Evolutionary conservation across 768 basidiomycete genomes (phyloP), one percentile per base, ranked within the genome.

Genomic region (Trametes elegans): DNA sequence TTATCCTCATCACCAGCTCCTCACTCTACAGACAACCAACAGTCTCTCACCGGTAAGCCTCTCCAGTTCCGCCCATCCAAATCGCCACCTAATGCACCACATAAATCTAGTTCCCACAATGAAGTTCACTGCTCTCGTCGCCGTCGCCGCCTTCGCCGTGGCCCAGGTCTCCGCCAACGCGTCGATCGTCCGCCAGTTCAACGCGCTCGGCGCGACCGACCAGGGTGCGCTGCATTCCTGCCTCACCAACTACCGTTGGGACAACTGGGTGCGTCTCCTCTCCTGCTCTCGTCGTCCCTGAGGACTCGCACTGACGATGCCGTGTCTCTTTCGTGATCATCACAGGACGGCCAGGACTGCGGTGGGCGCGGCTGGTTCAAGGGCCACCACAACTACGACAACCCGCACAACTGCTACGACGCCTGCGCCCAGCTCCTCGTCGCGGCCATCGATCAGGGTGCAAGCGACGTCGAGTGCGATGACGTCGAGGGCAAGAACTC

Each of bases 361-460:
- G 45, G 45, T 13, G 45, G 45, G 8, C 45, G 45, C 31, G 45
- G 45, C 29, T 46, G 45, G 45, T 46, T 46, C 45, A 46, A 46
- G 31, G 45, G 45, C 18, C 19, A 5, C 13, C 45, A 46, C 29
- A 23, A 46, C 7, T 46, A 46, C 45, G 35, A 46, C 31, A 46
- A 24, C 29, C 45, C 45, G 10, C 11, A 32, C 18, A 32, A 46
- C 45, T 46, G 45, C 45, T 46, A 23, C 19, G 45, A 46, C 31
- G 45, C 45, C 1, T 46, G 45, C 45, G 29, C 45, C 9, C 19
- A 32, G 4, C 29, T 46, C 31, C 45, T 45, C 18, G 31, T 46
- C 9, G 19, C 8, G 31, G 45, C 29, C 6, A 34, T 32, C 18
- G 18, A 34, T 21, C 45, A 32, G 29, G 45, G 45, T 14, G 45